These are phyloP conservation scores for Chenopodium album DNA, from an alignment of 148 eudicot species.

Conservation along the genomic window DNA sequence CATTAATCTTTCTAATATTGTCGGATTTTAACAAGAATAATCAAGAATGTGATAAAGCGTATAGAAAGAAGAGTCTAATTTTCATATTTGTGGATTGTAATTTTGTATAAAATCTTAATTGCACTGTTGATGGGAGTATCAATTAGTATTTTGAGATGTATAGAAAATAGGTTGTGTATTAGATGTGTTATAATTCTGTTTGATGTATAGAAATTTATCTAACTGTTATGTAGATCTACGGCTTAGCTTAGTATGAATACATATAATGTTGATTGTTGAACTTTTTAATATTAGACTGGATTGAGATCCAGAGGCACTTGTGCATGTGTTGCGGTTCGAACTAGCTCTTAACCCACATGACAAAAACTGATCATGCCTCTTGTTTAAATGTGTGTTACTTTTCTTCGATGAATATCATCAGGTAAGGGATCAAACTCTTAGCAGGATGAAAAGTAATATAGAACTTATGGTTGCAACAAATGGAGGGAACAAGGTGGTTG, in stretches of 20 bases:
- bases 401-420: conserved; percentile 31
- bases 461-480: conserved; percentile 95
- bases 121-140: neutral
- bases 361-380: neutral
- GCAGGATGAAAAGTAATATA: conserved; percentile 87
- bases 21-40: too few species aligned
- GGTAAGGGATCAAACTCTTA: conserved; percentile 87
- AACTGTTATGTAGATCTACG: neutral
- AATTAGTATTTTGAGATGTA: neutral
- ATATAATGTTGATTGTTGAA: neutral
- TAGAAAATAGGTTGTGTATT: neutral
- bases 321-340: neutral
- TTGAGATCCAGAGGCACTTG: neutral
- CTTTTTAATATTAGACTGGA: neutral
- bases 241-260: neutral
- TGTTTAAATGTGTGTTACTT: conserved; percentile 17
- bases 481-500: conserved; percentile 88
- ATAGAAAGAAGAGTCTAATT: neutral
- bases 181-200: neutral
- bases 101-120: neutral
- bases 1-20: too few species aligned
- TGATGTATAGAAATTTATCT: neutral
- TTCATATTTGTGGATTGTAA: neutral
- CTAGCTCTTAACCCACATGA: neutral
- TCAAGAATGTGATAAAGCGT: neutral